Evolutionary conservation across 495 filamentous ascomycete genomes (phyloP), one percentile per base, ranked within the genome.

Genomic region (Evernia prunastri): DNA sequence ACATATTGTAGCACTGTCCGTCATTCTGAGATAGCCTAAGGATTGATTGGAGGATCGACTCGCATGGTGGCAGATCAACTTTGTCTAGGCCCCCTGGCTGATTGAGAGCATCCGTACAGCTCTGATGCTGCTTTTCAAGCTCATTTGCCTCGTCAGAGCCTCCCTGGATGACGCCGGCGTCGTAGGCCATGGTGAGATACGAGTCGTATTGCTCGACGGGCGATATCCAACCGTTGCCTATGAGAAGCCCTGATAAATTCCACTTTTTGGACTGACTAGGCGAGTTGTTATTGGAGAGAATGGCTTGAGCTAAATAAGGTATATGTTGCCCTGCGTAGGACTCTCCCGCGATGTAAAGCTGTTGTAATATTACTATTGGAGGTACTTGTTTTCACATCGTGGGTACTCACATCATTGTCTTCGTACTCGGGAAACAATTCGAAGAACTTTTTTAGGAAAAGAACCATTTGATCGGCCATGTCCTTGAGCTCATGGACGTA

Each of bases 271-370:
- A 68, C 49, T 66, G 33, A 12, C 40, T 58, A 59, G 67, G 56
- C 23, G n/a, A 61, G 61, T 79, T 75, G 75, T 97, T 97, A 42
- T 92, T 90, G 27, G 89, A 85, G 58, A 96, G 80, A 54, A 98
- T 94, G 29, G 87, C 89, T 65, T 86, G 85, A 12, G 95, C 90
- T 64, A 98, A 92, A 72, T 98, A 96, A 18, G 94, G 94, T 61
- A 98, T 98, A 76, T 97, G 86, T 73, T 97, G 95, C 39, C 94
- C 94, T 39, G 94, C 95, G 70, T 92, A 98, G 2, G 94, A 98
- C 77, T 98, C 94, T 27, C 94, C 94, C 0, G 93, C 87, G 58
- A 98, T 77, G 73, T 97, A 98, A 35, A 98, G 77, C 94, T 97
- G 68, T 45, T 35, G 53, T 43, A 33, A 60, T n/a, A 56, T 78